Percentiles rank a stretch among this genome's conserved stretches.
Conservation (phyloP, 2,329 filamentous ascomycete genomes). For the Paracoccidioides lutzii region DNA sequence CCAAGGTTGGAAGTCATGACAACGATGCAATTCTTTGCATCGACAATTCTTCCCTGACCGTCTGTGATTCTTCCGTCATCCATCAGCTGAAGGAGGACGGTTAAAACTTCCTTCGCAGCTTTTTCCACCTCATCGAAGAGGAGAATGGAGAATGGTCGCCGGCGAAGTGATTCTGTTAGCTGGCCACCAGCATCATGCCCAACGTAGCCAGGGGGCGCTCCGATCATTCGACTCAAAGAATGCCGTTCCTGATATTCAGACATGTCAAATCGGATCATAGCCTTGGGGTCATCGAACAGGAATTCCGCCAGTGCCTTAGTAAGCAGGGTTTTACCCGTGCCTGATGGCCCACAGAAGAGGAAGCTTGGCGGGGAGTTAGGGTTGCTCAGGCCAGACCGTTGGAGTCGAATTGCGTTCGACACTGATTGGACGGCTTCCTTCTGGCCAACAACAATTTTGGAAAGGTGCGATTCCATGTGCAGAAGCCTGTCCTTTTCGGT, state of each 20-base stretch:
- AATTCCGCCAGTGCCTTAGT: conserved; percentile 97
- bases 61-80: conserved; percentile 98
- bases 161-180: conserved; percentile 83
- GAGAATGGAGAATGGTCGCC: conserved; percentile 92
- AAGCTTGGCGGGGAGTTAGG: conserved; percentile 96
- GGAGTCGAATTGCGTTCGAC: conserved; percentile 88
- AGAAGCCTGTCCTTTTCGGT: conserved; percentile 98
- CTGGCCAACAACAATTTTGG: conserved; percentile 80
- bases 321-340: conserved; percentile 93
- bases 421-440: conserved; percentile 86
- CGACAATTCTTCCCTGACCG: conserved; percentile 86
- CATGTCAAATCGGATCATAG: conserved; percentile 99
- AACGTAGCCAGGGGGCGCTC: conserved; percentile 90
- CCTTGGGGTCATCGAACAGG: conserved; percentile 89
- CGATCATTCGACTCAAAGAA: conserved; percentile 91
- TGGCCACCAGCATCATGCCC: conserved; percentile 94
- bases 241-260: conserved; percentile 98
- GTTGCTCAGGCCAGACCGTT: conserved; percentile 86
- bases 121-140: conserved; percentile 98
- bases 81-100: conserved; percentile 97
- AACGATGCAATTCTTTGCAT: conserved; percentile 95
- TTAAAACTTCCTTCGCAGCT: conserved; percentile 92
- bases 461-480: conserved; percentile 81
- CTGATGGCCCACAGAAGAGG: conserved; percentile 95
- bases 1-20: conserved; percentile 98